Evolutionary conservation across 164 flowering plant genomes (phyloP).

Genomic region (Berberis thunbergii): DNA sequence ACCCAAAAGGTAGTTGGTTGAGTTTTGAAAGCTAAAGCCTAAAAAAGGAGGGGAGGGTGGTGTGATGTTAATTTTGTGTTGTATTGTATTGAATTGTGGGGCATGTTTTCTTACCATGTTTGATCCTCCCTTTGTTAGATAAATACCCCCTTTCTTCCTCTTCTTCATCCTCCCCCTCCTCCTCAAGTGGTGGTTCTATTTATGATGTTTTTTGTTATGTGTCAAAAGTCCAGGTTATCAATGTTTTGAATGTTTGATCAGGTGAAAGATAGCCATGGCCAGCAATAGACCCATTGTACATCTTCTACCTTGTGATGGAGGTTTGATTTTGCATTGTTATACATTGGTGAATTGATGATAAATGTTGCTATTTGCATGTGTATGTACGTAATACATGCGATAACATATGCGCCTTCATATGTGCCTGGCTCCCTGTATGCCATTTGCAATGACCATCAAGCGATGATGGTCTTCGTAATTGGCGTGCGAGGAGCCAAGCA

Average conservation of each 20-base stretch:
- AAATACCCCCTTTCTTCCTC: neutral
- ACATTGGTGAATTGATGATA: too few species aligned
- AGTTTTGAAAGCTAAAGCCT: too few species aligned
- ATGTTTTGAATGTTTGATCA: too few species aligned
- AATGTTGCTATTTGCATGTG: neutral
- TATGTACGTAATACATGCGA: conserved; percentile 3
- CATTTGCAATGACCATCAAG: conserved; percentile 41
- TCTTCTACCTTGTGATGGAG: too few species aligned
- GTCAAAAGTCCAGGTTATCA: too few species aligned
- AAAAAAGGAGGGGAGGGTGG: too few species aligned
- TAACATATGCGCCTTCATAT: neutral
- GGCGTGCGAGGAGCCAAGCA: conserved; percentile 83
- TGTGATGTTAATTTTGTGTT: too few species aligned
- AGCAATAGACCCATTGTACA: too few species aligned
- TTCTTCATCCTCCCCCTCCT: neutral
- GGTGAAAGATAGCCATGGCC: too few species aligned
- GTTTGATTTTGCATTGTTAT: too few species aligned
- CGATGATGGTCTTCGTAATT: conserved; percentile 33
- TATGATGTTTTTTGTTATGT: neutral
- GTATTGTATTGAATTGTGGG: neutral
- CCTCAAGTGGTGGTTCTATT: neutral
- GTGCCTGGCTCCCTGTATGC: conserved; percentile 97
- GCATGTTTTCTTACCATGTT: neutral
- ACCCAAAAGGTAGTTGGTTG: too few species aligned
- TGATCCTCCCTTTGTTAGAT: neutral